Conservation (phyloP, 2,329 filamentous ascomycete genomes). For the Hypoxylon sp. region DNA sequence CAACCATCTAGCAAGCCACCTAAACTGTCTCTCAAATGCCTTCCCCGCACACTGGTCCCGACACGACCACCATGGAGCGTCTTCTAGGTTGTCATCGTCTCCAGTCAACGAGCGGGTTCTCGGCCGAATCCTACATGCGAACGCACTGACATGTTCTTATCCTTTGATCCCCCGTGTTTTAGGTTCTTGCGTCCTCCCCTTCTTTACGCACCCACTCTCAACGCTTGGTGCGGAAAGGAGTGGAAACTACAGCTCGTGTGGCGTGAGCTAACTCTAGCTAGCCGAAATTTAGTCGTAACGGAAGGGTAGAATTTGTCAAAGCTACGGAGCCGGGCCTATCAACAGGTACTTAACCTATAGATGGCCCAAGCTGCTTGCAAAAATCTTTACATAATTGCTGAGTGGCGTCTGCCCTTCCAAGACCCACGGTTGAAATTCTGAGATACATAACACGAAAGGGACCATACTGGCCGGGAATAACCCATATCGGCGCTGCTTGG, state of each 20-base stretch:
- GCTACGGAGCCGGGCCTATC: not conserved
- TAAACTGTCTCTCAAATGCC: conserved; percentile 8
- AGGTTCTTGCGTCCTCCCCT: not conserved
- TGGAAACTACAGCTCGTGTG: not conserved
- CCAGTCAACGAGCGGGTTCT: conserved; percentile 4
- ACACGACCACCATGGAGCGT: not conserved
- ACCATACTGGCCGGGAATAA: not conserved
- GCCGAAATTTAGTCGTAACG: not conserved
- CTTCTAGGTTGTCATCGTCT: not conserved
- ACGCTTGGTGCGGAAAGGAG: not conserved
- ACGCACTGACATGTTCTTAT: not conserved
- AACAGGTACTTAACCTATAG: not conserved
- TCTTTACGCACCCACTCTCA: not conserved
- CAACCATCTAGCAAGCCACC: conserved; percentile 12
- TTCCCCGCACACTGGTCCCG: conserved; percentile 12
- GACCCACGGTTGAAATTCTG: not conserved
- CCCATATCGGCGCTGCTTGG: conserved; percentile 3
- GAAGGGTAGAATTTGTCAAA: not conserved
- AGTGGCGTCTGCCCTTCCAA: conserved; percentile 9
- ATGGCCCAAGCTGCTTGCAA: not conserved
- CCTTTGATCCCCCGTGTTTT: not conserved
- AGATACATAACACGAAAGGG: not conserved
- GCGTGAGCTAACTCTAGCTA: conserved; percentile 1
- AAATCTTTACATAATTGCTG: not conserved
- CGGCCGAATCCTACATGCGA: conserved; percentile 8